Evolutionary conservation across 1,139 yeast species (phyloP).

Genomic region (Suhomyces guaymorum): DNA sequence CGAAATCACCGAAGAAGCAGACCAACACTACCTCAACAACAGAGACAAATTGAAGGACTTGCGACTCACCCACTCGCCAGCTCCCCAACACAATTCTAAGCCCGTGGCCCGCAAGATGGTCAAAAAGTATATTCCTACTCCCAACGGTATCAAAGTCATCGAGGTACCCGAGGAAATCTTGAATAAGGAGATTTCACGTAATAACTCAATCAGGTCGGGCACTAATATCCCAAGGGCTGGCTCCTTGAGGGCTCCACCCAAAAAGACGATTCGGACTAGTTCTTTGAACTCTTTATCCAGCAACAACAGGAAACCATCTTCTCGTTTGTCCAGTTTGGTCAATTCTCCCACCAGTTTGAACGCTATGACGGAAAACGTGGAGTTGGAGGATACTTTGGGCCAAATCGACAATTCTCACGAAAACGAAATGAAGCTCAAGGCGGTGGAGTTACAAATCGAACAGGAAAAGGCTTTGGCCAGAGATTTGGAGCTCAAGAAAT

Average conservation of each 20-base stretch:
- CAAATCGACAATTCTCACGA: slow-evolving; percentile 16
- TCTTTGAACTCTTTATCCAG: slow-evolving; percentile 12
- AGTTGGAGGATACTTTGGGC: slow-evolving; percentile 17
- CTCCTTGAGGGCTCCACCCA: slow-evolving; percentile 19
- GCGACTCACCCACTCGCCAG: slow-evolving; percentile 15
- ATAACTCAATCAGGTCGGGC: slow-evolving; percentile 42
- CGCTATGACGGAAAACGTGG: slow-evolving; percentile 14
- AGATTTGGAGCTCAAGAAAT: slow-evolving; percentile 23
- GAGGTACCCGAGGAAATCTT: slow-evolving; percentile 47
- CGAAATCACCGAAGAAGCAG: slow-evolving; percentile 24
- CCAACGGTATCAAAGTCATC: slow-evolving; percentile 48
- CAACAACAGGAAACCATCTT: slow-evolving; percentile 8
- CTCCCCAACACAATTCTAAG: slow-evolving; percentile 12
- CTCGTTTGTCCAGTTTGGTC: slow-evolving; percentile 12
- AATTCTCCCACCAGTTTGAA: slow-evolving; percentile 11
- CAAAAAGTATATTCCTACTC: slow-evolving; percentile 50
- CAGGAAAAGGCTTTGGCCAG: slow-evolving; percentile 33
- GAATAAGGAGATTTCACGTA: slow-evolving; percentile 42
- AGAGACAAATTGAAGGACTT: slow-evolving; percentile 18
- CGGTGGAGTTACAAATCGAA: slow-evolving; percentile 24
- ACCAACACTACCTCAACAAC: slow-evolving; percentile 13
- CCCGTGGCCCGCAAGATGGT: too few species aligned
- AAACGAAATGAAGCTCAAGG: slow-evolving; percentile 23
- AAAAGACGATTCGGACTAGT: slow-evolving; percentile 11
- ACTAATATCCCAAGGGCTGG: slow-evolving; percentile 25